Evolutionary conservation across 2,329 filamentous ascomycete species (phyloP).

Genomic region (Fusarium foetens): DNA sequence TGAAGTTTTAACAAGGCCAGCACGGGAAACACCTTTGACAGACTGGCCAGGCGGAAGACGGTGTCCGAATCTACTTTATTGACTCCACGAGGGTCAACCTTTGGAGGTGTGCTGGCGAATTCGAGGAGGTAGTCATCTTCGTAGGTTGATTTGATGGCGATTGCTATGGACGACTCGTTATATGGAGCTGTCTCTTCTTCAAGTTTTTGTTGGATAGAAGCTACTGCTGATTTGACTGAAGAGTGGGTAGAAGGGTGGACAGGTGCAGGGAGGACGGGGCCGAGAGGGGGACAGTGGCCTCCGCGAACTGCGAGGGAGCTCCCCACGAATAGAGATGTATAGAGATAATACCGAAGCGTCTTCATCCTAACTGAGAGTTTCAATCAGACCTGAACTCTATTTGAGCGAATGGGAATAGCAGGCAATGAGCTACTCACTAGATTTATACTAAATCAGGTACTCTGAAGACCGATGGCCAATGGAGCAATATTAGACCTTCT

Average conservation of each 20-base stretch:
- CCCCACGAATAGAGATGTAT: background rate
- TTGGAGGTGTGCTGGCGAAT: conserved; percentile 9
- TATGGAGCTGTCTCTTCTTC: background rate
- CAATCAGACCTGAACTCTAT: too few relatives aligned
- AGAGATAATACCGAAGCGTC: background rate
- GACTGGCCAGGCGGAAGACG: conserved; percentile 16
- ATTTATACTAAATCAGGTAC: background rate
- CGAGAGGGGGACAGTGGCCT: conserved; percentile 21
- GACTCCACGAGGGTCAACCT: conserved; percentile 7
- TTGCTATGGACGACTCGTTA: background rate
- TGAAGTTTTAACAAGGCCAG: conserved; percentile 8
- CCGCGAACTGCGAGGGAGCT: conserved; percentile 8
- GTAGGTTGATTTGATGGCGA: conserved; percentile 8
- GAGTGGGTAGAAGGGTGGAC: background rate
- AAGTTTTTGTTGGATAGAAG: background rate
- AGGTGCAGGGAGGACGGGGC: background rate
- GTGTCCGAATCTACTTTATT: conserved; percentile 13
- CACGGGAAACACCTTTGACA: conserved; percentile 13
- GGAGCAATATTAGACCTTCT: fast-evolving
- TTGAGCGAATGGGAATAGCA: background rate
- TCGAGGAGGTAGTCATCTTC: conserved; percentile 19
- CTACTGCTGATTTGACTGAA: background rate
- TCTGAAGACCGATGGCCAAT: fast-evolving
- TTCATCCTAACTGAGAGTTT: background rate
- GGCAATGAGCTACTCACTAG: background rate